phyloP scores from a whole-genome alignment of 2,329 filamentous ascomycete genomes.

The Xylaria sp. region DNA sequence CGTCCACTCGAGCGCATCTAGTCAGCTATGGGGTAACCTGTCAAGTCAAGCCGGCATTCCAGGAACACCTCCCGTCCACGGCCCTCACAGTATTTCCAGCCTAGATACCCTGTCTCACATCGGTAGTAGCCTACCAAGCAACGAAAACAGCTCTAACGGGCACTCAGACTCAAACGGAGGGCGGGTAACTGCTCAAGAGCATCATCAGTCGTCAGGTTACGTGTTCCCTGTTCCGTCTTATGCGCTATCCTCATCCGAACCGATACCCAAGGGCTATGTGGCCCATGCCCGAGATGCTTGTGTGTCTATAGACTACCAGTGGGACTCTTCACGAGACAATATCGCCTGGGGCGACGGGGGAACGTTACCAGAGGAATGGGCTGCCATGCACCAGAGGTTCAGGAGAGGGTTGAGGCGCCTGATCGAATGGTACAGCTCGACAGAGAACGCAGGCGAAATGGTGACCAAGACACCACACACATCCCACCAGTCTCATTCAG shows the following conservation, averaged over 20 bases:
- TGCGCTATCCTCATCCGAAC: slow-evolving; percentile 80
- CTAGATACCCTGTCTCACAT: slow-evolving; percentile 43
- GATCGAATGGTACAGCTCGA: slow-evolving; percentile 82
- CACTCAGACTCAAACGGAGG: slow-evolving; percentile 23
- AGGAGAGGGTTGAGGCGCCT: slow-evolving; percentile 80
- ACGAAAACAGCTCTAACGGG: slow-evolving; percentile 32
- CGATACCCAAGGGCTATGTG: slow-evolving; percentile 89
- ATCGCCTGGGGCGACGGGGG: slow-evolving; percentile 90
- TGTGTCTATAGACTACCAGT: slow-evolving; percentile 88
- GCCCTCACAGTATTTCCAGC: slow-evolving; percentile 30
- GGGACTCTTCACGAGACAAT: slow-evolving; percentile 87
- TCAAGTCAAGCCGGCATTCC: slow-evolving; percentile 41
- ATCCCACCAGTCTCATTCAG: slow-evolving; percentile 40
- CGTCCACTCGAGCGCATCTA: slow-evolving; percentile 43
- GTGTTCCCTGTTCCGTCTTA: slow-evolving; percentile 82
- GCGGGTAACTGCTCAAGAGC: slow-evolving; percentile 30
- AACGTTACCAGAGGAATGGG: slow-evolving; percentile 92
- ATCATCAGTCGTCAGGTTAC: slow-evolving; percentile 62
- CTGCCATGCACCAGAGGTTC: slow-evolving; percentile 92
- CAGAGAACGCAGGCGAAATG: slow-evolving; percentile 63
- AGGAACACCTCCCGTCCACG: slow-evolving; percentile 40
- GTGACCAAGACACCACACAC: slow-evolving; percentile 56
- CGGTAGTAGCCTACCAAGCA: slow-evolving; percentile 36
- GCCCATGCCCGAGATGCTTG: slow-evolving; percentile 90
- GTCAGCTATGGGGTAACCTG: slow-evolving; percentile 55